Evolutionary conservation across 2,329 filamentous ascomycete species (phyloP).

Genomic region (Beauveria pseudobassiana): DNA sequence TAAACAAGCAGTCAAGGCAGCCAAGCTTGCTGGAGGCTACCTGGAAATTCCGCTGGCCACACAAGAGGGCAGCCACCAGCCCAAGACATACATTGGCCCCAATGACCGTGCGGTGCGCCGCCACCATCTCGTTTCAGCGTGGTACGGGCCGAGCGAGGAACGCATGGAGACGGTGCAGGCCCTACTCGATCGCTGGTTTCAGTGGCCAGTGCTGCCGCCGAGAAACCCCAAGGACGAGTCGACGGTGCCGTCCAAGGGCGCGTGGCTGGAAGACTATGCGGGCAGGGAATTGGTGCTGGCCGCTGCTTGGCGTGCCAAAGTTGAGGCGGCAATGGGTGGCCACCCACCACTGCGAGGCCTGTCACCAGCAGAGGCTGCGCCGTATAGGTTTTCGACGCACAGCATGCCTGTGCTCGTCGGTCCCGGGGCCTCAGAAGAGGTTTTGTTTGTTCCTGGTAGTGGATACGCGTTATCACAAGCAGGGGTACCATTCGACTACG

Average conservation of each 20-base stretch:
- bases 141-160: slow-evolving; percentile 34
- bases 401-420: slow-evolving; percentile 28
- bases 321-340: slow-evolving; percentile 15
- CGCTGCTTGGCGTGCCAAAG: slow-evolving; percentile 19
- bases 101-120: slow-evolving; percentile 28
- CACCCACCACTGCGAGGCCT: slow-evolving; percentile 13
- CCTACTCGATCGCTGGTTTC: slow-evolving; percentile 34
- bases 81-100: slow-evolving; percentile 28
- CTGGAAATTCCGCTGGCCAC: slow-evolving; percentile 28
- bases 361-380: slow-evolving; percentile 20
- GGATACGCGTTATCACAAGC: slow-evolving; percentile 20
- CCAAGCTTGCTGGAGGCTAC: slow-evolving; percentile 18
- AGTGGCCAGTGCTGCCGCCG: slow-evolving; percentile 33
- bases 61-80: slow-evolving; percentile 22
- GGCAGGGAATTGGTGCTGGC: slow-evolving; percentile 25
- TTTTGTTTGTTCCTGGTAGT: slow-evolving; percentile 21
- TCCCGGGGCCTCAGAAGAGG: slow-evolving; percentile 21
- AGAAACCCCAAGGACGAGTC: slow-evolving; percentile 17
- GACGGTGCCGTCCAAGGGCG: slow-evolving; percentile 25
- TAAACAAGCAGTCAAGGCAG: slow-evolving; percentile 17
- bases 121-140: slow-evolving; percentile 27
- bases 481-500: slow-evolving; percentile 23
- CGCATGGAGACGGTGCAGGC: slow-evolving; percentile 28
- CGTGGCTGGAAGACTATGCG: slow-evolving; percentile 34
- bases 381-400: slow-evolving; percentile 19